Conservation (phyloP, 352 stramenopile species). For the Phytophthora idaei region DNA sequence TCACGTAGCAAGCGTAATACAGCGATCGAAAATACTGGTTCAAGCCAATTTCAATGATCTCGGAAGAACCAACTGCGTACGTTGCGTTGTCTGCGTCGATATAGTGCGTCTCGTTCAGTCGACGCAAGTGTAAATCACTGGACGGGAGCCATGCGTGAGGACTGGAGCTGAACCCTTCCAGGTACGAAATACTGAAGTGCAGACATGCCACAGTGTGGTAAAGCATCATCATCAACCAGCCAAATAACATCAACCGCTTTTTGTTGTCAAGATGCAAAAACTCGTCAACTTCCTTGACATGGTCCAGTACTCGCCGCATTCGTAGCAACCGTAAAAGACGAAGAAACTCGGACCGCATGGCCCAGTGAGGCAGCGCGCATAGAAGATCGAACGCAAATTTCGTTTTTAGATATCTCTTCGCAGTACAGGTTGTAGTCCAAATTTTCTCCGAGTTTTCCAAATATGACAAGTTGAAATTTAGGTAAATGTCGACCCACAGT, state of each 20-base stretch:
- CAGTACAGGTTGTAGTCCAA: conserved; percentile 41
- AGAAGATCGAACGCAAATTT: conserved; percentile 50
- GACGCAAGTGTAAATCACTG: conserved; percentile 46
- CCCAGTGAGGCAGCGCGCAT: conserved; percentile 51
- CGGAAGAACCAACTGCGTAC: conserved; percentile 26
- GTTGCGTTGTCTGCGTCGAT: conserved; percentile 25
- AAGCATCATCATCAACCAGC: conserved; percentile 51
- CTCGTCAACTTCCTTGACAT: conserved; percentile 55
- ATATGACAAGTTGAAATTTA: conserved; percentile 65
- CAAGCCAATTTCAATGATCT: conserved; percentile 31
- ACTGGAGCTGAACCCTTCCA: conserved; percentile 59
- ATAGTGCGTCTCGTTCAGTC: conserved; percentile 46
- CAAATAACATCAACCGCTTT: conserved; percentile 53
- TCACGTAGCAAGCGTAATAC: conserved; percentile 44
- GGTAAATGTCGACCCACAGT: conserved; percentile 54
- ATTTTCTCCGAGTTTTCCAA: conserved; percentile 67
- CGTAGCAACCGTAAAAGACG: conserved; percentile 49
- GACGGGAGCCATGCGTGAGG: conserved; percentile 56
- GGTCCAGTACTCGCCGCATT: conserved; percentile 36
- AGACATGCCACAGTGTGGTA: conserved; percentile 69
- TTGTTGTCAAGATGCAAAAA: conserved; percentile 57
- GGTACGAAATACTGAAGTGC: conserved; percentile 61
- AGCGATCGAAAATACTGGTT: conserved; percentile 56
- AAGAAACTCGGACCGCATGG: conserved; percentile 24
- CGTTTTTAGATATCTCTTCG: conserved; percentile 38